Evolutionary conservation across 2,329 filamentous ascomycete genomes (phyloP).

Genomic region (Diaporthe amygdali): DNA sequence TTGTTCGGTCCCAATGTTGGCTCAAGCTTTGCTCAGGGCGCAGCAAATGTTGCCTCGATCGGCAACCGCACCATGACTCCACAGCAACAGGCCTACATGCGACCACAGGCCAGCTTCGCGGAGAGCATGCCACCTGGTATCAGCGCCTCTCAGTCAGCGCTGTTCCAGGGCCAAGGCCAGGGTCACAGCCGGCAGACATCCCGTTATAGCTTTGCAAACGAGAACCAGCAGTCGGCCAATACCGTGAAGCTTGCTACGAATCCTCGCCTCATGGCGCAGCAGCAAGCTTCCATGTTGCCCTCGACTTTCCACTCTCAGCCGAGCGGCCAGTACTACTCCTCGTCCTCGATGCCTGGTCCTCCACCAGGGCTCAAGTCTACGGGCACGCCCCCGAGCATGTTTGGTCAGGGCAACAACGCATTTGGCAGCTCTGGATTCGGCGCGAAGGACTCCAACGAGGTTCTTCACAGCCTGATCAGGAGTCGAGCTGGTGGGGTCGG

Average conservation of each 20-base stretch:
- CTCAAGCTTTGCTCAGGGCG: constrained; percentile 52
- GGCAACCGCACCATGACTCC: constrained; percentile 79
- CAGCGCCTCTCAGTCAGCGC: constrained; percentile 53
- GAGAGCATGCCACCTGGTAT: constrained; percentile 67
- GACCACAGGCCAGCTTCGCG: constrained; percentile 62
- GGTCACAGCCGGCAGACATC: constrained; percentile 85
- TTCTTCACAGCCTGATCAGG: constrained; percentile 84
- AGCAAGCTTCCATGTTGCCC: constrained; percentile 88
- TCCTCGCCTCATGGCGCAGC: constrained; percentile 75
- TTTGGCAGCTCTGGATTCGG: constrained; percentile 79
- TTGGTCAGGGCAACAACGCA: constrained; percentile 84
- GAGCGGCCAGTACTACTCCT: constrained; percentile 75
- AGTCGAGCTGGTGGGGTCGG: constrained; percentile 69
- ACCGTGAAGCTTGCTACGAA: constrained; percentile 80
- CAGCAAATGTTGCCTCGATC: constrained; percentile 61
- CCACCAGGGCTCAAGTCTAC: constrained; percentile 95
- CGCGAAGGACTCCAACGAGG: constrained; percentile 74
- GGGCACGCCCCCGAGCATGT: constrained; percentile 93
- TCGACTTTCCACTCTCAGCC: constrained; percentile 64
- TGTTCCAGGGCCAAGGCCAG: constrained; percentile 58
- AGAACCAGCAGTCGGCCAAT: constrained; percentile 66
- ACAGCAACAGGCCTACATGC: constrained; percentile 76
- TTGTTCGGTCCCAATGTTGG: constrained; percentile 59
- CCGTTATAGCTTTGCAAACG: constrained; percentile 86
- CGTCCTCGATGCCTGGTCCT: constrained; percentile 83